phyloP scores from a whole-genome alignment of 2,329 filamentous ascomycete species.

The Neonectria coccinea region DNA sequence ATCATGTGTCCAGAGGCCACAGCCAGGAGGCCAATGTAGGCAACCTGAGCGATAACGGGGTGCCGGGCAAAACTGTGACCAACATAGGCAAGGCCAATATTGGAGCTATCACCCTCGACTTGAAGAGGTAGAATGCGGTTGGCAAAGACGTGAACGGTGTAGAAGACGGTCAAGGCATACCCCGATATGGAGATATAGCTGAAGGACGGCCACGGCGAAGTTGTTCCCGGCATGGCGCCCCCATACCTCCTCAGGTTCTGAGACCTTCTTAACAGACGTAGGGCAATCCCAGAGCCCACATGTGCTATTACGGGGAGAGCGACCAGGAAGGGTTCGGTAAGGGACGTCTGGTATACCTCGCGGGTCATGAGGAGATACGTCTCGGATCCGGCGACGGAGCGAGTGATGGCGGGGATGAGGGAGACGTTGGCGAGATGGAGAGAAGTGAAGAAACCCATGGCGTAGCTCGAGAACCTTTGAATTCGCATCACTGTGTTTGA shows the following conservation, averaged over 20 bases:
- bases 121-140: slow-evolving; percentile 81
- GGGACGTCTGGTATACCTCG: slow-evolving; percentile 88
- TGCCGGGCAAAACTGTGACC: slow-evolving; percentile 85
- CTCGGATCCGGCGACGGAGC: slow-evolving; percentile 80
- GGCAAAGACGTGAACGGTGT: slow-evolving; percentile 78
- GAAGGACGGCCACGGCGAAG: slow-evolving; percentile 73
- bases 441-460: slow-evolving; percentile 79
- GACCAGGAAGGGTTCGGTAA: slow-evolving; percentile 84
- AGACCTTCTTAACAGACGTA: slow-evolving; percentile 79
- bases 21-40: slow-evolving; percentile 76
- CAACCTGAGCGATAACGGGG: slow-evolving; percentile 72
- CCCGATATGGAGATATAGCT: slow-evolving; percentile 79
- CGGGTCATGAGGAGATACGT: slow-evolving; percentile 90
- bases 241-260: slow-evolving; percentile 82
- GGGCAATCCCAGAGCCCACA: slow-evolving; percentile 78
- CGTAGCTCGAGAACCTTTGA: slow-evolving; percentile 91
- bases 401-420: slow-evolving; percentile 80
- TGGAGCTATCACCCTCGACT: slow-evolving; percentile 86
- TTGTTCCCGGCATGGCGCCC: slow-evolving; percentile 67
- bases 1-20: slow-evolving; percentile 81
- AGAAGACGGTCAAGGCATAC: slow-evolving; percentile 74
- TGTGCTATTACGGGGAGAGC: slow-evolving; percentile 80
- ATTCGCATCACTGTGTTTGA: slow-evolving; percentile 61
- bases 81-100: slow-evolving; percentile 85
- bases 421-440: slow-evolving; percentile 87